Base-by-base conservation (phyloP, 331 rosid genomes). In the Prunus yedoensis region DNA sequence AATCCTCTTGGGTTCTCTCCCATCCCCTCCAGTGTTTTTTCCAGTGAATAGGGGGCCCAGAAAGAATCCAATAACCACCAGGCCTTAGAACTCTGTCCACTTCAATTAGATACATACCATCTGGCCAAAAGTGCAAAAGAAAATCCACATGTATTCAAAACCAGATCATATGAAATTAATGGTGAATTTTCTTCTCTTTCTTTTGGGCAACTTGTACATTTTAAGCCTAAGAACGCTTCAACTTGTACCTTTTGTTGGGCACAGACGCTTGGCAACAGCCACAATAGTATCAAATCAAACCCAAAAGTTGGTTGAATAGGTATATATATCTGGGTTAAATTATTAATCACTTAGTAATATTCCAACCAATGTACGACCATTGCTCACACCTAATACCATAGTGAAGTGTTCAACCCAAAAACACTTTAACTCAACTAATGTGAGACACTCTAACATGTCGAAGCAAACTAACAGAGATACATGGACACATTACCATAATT, bases 41-140 rank as follows among this genome's bases (percentile, higher is more conserved):
- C 99, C 99, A 95, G 62, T 82, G 43, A 32, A 95, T 90, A 8
- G 99, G 99, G 15, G 99, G 99, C 2, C 99, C 99, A 8, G 99
- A 95, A 8, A 95, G 94, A 85, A 95, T 84, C 99, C 99, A 95
- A 77, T 95, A 95, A 3, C 94, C 99, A 45, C 99, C 98, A 8
- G 99, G 99, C 76, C 98, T 90, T 4, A 95, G 82, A 66, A 92
- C 71, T 88, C 99, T 81, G 74, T 95, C 99, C 73, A 95, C 91
- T 82, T 95, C 99, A 45, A 83, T 89, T 70, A 95, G 80, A 80
- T 90, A 95, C 87, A 90, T 27, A n/a, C 97, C 96, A 75, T 90
- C 97, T 92, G 91, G 70, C 10, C 23, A 59, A 61, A 30, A 61
- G 30, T 74, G 46, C 66, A 15, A 46, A 73, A 20, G 12, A 74